Evolutionary conservation across 495 filamentous ascomycete species (phyloP), one percentile per base, ranked within the genome.

Genomic region (Penicillium flavigenum): DNA sequence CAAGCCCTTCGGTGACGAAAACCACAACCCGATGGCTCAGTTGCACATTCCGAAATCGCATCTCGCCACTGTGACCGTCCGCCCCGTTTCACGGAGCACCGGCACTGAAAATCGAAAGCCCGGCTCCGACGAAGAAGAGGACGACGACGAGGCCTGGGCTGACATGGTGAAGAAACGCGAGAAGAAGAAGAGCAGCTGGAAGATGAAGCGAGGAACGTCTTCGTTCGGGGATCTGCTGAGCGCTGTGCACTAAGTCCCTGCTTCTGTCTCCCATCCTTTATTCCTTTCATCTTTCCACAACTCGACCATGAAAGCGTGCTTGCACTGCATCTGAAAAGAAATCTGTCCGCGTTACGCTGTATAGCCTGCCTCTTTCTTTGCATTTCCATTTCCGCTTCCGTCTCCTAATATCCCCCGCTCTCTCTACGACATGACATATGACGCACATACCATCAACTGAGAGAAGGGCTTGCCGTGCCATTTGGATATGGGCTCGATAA

Each of bases 91-190:
- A 9, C 69, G 55, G 22, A 55, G 68, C 39, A 39, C 71, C 63
- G 63, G 67, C 64, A 42, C 62, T 54, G 46, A n/a, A 57, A 72
- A 52, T 57, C 71, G 54, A 44, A 42, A 47, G 31, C 26, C 62
- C 53, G 63, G 54, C 4, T 47, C 68, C 8, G 71, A 77, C 16
- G 88, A 91, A 14, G 90, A 91, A 20, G 90, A 91, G 11, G 86
- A 92, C 44, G 90, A 96, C 51, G 91, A 93, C 26, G 87, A 93
- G 62, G 86, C 85, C 22, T 92, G 91, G 90, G 87, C 86, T 50
- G 87, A 90, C 52, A 92, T 95, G 90, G 88, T 83, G 71, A 87
- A 87, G 67, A 92, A 88, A 72, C 81, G 89, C 47, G 89, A 91
- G 54, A 86, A 88, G 72, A 93, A 90, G 78, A 87, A 84, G 74